A percentile compares a stretch with the other conserved stretches of the same genome.
phyloP scores from a whole-genome alignment of 306 rosid species.

The Alnus rubra region DNA sequence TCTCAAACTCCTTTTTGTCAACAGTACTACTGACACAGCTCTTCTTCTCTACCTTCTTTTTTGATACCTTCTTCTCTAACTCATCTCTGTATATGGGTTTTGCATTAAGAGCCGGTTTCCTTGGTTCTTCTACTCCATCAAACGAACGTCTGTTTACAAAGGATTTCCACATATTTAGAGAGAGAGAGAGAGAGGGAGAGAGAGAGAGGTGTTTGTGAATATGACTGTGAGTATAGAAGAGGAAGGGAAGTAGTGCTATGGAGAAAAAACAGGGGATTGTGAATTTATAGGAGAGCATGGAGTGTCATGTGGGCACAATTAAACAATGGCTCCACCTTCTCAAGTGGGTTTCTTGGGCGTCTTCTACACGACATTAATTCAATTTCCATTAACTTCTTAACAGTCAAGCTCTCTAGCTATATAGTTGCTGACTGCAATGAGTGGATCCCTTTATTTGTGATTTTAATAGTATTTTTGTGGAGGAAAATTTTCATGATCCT shows the following conservation, averaged over 20 bases:
- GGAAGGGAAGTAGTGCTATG: not conserved
- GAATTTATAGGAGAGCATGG: not conserved
- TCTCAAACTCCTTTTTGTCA: constrained; percentile 6
- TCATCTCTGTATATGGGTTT: constrained; percentile 50
- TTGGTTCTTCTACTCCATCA: constrained; percentile 11
- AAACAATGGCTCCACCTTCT: not conserved
- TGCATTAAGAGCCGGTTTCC: not conserved
- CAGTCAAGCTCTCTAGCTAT: not conserved
- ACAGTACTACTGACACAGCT: not conserved
- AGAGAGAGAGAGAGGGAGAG: not conserved
- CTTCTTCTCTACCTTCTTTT: constrained; percentile 29
- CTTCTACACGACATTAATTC: not conserved
- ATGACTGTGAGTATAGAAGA: not conserved
- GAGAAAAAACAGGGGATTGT: not conserved
- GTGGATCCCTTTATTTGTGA: not conserved
- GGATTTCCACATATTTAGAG: not conserved
- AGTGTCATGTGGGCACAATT: not conserved
- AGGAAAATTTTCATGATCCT: too few relatives aligned
- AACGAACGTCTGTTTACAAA: constrained; percentile 12
- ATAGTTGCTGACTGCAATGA: not conserved
- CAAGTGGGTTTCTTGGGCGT: not conserved
- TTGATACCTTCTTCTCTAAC: constrained; percentile 28
- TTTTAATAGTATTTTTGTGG: not conserved
- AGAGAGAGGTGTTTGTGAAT: not conserved
- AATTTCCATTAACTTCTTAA: not conserved